Evolutionary conservation across 345 rosid species (phyloP).

Genomic region (Combretum micranthum): DNA sequence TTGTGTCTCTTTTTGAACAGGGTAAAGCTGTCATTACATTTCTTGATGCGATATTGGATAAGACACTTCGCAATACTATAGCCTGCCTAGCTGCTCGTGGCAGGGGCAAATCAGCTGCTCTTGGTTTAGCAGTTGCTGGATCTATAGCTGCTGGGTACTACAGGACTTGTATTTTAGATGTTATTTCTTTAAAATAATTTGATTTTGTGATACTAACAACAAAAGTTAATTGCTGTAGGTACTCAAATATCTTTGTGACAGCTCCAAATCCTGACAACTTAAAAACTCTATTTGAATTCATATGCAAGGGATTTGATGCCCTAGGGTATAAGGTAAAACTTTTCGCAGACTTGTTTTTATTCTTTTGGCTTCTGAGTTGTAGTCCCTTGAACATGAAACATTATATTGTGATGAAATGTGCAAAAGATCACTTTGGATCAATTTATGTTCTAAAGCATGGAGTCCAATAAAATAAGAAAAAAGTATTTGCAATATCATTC

Average conservation of each 20-base stretch:
- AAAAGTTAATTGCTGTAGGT: conserved; percentile 34
- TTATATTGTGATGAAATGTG: no score
- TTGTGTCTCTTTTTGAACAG: conserved; percentile 27
- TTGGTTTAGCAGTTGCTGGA: conserved; percentile 85
- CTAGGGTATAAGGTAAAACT: conserved; percentile 76
- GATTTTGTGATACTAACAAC: conserved; percentile 17
- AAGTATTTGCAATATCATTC: no score
- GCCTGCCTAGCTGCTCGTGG: conserved; percentile 98
- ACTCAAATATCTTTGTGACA: conserved; percentile 84
- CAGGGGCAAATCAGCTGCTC: conserved; percentile 97
- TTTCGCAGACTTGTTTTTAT: conserved; percentile 5
- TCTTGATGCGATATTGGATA: conserved; percentile 89
- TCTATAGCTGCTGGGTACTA: conserved; percentile 91
- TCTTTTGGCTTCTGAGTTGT: neutral
- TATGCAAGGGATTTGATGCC: conserved; percentile 76
- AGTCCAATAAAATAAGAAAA: no score
- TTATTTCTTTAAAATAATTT: conserved; percentile 1
- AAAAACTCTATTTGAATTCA: conserved; percentile 80
- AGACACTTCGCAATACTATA: conserved; percentile 70
- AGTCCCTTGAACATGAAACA: neutral
- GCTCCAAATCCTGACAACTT: conserved; percentile 97
- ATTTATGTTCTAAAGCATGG: no score
- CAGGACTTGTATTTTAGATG: neutral
- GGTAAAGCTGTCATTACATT: conserved; percentile 86
- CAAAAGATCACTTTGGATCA: no score